These are phyloP conservation scores for Carnegiea gigantea DNA, from an alignment of 179 eudicot species.

Conservation along the genomic window DNA sequence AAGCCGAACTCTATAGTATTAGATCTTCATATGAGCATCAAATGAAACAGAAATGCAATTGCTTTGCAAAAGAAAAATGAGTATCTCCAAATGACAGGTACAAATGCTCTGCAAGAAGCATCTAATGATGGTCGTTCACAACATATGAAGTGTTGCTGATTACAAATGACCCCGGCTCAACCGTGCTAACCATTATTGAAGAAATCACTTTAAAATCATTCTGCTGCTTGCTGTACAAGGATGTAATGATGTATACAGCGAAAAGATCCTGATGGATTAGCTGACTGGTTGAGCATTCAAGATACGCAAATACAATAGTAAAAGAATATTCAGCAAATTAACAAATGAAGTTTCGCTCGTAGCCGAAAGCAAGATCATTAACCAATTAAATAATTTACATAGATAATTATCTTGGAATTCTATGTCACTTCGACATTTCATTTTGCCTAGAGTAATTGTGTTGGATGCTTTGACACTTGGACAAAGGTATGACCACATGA, in stretches of 20 bases:
- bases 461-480: too few species aligned
- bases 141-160: background rate
- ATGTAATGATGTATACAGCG: background rate
- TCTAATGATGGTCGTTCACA: background rate
- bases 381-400: too few species aligned
- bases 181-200: background rate
- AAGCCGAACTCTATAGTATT: background rate
- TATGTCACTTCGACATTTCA: too few species aligned
- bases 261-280: background rate
- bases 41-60: constrained; percentile 1
- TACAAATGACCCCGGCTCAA: background rate
- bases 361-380: background rate
- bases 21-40: background rate
- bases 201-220: background rate
- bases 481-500: too few species aligned
- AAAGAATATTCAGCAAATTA: background rate
- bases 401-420: too few species aligned
- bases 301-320: background rate
- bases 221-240: background rate
- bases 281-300: background rate
- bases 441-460: too few species aligned
- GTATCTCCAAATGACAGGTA: background rate
- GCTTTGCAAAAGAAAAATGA: background rate
- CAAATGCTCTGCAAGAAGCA: background rate
- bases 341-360: background rate